These are phyloP conservation scores for Avena sativa DNA, from an alignment of 176 grass and related monocot genomes.

Conservation along the genomic window DNA sequence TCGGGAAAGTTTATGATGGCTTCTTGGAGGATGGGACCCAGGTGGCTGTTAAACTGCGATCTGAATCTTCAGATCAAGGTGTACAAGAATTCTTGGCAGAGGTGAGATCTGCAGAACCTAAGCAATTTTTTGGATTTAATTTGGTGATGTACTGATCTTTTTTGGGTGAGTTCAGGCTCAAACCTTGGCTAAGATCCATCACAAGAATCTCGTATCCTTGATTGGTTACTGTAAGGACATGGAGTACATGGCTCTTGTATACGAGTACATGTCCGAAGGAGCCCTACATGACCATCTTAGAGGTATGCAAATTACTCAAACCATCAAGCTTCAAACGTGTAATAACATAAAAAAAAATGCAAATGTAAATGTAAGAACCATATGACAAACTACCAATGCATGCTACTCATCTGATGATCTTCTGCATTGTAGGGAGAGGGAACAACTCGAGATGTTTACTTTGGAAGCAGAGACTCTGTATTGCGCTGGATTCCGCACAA, in stretches of 20 bases:
- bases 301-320: conserved; percentile 27
- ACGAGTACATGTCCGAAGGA: conserved; percentile 82
- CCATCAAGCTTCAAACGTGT: too few relatives aligned
- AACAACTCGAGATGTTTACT: too few relatives aligned
- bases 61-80: conserved; percentile 56
- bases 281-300: conserved; percentile 53
- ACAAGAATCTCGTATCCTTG: conserved; percentile 65
- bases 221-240: conserved; percentile 79
- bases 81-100: conserved; percentile 65
- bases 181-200: conserved; percentile 62
- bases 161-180: neutral
- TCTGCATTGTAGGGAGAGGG: too few relatives aligned
- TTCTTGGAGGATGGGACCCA: conserved; percentile 60
- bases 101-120: neutral
- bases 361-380: too few relatives aligned
- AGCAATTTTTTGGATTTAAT: too few relatives aligned
- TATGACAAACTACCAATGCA: too few relatives aligned
- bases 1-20: conserved; percentile 64
- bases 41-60: conserved; percentile 67
- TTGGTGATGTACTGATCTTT: too few relatives aligned
- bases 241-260: conserved; percentile 60
- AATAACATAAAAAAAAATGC: too few relatives aligned
- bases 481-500: too few relatives aligned
- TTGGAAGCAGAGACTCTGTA: too few relatives aligned
- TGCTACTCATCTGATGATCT: too few relatives aligned